Conservation (phyloP, 2,329 filamentous ascomycete genomes). For the Ascocoryne sarcoides region DNA sequence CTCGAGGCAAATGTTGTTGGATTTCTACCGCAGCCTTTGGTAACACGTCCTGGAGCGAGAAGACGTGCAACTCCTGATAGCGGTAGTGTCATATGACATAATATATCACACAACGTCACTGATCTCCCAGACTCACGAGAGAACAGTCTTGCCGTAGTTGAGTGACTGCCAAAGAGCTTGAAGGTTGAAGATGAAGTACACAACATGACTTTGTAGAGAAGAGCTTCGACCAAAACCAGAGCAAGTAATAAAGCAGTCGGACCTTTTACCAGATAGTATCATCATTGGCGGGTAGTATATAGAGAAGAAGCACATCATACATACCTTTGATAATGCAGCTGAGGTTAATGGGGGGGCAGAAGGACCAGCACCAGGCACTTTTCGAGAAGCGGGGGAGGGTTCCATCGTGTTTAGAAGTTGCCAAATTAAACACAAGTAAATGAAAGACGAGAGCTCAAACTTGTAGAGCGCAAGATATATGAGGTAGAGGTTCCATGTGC, state of each 20-base stretch:
- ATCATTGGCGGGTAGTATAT: conserved; percentile 36
- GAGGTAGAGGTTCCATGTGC: too few species aligned
- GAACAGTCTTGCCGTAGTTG: conserved; percentile 26
- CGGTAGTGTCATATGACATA: conserved; percentile 30
- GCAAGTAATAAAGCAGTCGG: conserved; percentile 39
- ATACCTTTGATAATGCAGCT: too few species aligned
- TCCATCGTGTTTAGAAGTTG: too few species aligned
- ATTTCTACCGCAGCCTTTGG: conserved; percentile 54
- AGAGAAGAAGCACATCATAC: not conserved
- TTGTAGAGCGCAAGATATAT: too few species aligned
- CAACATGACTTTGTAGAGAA: conserved; percentile 9
- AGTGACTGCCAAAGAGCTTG: conserved; percentile 19
- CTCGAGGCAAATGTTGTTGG: conserved; percentile 1
- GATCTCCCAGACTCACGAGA: conserved; percentile 21
- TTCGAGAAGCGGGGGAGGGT: too few species aligned
- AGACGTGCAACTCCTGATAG: conserved; percentile 45
- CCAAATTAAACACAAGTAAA: too few species aligned
- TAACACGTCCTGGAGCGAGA: conserved; percentile 37
- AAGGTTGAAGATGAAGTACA: conserved; percentile 18
- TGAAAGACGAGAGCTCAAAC: too few species aligned
- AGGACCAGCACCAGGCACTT: too few species aligned
- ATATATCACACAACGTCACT: conserved; percentile 26
- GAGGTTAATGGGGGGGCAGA: too few species aligned
- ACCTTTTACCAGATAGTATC: conserved; percentile 57
- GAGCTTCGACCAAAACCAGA: conserved; percentile 36